Conservation (phyloP, 140 eudicot genomes). For the Ambrosia hybrid region DNA sequence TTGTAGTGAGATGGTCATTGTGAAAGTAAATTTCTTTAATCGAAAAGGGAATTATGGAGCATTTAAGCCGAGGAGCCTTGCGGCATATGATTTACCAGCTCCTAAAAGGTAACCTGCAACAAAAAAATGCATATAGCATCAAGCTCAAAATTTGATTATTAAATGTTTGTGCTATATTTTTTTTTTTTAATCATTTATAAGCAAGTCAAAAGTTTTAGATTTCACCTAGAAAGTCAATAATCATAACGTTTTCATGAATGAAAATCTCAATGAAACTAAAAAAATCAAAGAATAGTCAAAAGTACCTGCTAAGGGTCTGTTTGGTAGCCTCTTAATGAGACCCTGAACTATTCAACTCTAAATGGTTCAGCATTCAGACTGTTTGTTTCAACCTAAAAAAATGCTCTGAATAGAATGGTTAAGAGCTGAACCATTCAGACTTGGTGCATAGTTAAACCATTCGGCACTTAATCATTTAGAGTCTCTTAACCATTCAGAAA, state of each 20-base stretch:
- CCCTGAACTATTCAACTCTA: no score
- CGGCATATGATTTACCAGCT: slow-evolving; percentile 85
- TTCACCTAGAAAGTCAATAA: no score
- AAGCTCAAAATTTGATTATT: neutral
- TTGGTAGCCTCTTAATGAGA: no score
- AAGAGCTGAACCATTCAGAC: no score
- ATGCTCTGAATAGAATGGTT: no score
- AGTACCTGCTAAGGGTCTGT: slow-evolving; percentile 12
- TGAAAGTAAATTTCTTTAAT: slow-evolving; percentile 39
- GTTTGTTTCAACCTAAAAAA: no score
- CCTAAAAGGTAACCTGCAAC: slow-evolving; percentile 87
- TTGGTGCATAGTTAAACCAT: no score
- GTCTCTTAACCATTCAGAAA: no score
- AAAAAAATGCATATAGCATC: slow-evolving; percentile 13
- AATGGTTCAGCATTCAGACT: no score
- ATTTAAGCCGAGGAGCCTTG: slow-evolving; percentile 75
- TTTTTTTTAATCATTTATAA: neutral
- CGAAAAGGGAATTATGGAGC: slow-evolving; percentile 88
- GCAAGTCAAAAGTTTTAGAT: no score
- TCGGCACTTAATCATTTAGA: no score
- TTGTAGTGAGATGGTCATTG: neutral
- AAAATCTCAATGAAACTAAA: no score
- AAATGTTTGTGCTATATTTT: neutral
- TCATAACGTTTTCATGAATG: neutral
- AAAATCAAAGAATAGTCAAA: slow-evolving; percentile 4